Conservation (phyloP, 2,329 filamentous ascomycete species). For the Cercospora zeina region DNA sequence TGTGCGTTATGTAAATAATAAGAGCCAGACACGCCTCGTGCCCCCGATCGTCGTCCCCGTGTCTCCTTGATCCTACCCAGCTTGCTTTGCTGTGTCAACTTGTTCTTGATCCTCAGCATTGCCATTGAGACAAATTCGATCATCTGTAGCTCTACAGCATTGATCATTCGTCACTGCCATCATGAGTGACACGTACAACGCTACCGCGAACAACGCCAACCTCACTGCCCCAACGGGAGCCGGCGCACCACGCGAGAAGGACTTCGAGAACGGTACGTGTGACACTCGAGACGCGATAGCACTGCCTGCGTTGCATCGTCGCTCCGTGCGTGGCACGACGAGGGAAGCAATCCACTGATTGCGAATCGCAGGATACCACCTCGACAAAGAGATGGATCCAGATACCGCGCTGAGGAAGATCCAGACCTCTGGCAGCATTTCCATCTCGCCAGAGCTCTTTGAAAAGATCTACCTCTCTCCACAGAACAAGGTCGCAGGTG, state of each 20-base stretch:
- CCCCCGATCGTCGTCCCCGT: slow-evolving; percentile 14
- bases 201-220: slow-evolving; percentile 35
- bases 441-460: slow-evolving; percentile 56
- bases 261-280: slow-evolving; percentile 43
- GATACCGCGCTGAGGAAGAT: slow-evolving; percentile 48
- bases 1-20: slow-evolving; percentile 25
- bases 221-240: slow-evolving; percentile 28
- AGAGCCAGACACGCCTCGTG: slow-evolving; percentile 16
- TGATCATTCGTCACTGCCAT: slow-evolving; percentile 3
- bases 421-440: slow-evolving; percentile 56
- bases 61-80: slow-evolving; percentile 16
- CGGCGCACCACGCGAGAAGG: slow-evolving; percentile 46
- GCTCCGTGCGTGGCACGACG: background rate
- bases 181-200: slow-evolving; percentile 29
- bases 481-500: slow-evolving; percentile 53
- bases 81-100: slow-evolving; percentile 7
- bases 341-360: background rate
- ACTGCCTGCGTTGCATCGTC: background rate
- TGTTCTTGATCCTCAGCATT: slow-evolving; percentile 8
- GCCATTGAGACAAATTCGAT: background rate
- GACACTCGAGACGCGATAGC: background rate
- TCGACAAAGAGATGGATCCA: slow-evolving; percentile 40
- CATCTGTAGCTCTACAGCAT: background rate
- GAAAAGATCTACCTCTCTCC: slow-evolving; percentile 57
- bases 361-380: slow-evolving; percentile 36